Evolutionary conservation across 176 grass and related monocot genomes (phyloP).

Genomic region (Cocos nucifera): DNA sequence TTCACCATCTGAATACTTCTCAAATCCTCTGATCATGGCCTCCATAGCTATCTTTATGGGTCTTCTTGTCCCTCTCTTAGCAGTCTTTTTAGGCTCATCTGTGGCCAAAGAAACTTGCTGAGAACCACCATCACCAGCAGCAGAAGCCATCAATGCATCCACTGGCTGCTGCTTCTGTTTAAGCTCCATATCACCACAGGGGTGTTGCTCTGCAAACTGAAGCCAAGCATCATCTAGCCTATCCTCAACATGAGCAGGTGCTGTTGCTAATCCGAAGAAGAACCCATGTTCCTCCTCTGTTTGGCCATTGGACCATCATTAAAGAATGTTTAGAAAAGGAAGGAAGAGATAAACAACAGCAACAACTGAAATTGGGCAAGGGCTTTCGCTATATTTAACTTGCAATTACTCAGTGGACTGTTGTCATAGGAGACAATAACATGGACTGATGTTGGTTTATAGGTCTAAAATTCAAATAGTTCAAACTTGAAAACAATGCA

Average conservation of each 20-base stretch:
- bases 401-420: too few species aligned
- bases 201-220: constrained; percentile 52
- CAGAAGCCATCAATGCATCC: constrained; percentile 46
- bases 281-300: constrained; percentile 42
- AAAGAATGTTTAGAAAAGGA: not conserved
- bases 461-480: too few species aligned
- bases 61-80: constrained; percentile 17
- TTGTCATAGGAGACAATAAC: too few species aligned
- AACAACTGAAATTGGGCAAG: too few species aligned
- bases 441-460: too few species aligned
- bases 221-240: constrained; percentile 80
- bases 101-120: constrained; percentile 29
- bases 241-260: constrained; percentile 86
- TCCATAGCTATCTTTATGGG: constrained; percentile 78
- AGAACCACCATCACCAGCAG: constrained; percentile 55
- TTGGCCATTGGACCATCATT: not conserved
- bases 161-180: constrained; percentile 20
- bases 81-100: constrained; percentile 2
- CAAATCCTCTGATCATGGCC: constrained; percentile 73
- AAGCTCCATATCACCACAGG: constrained; percentile 4
- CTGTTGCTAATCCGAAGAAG: constrained; percentile 89
- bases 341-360: too few species aligned
- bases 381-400: too few species aligned
- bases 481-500: too few species aligned
- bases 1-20: constrained; percentile 39